Percentiles rank a stretch among this genome's conserved stretches.
Conservation (phyloP, 371 early-diverging fungal species). For the Pancytospora philotis region DNA sequence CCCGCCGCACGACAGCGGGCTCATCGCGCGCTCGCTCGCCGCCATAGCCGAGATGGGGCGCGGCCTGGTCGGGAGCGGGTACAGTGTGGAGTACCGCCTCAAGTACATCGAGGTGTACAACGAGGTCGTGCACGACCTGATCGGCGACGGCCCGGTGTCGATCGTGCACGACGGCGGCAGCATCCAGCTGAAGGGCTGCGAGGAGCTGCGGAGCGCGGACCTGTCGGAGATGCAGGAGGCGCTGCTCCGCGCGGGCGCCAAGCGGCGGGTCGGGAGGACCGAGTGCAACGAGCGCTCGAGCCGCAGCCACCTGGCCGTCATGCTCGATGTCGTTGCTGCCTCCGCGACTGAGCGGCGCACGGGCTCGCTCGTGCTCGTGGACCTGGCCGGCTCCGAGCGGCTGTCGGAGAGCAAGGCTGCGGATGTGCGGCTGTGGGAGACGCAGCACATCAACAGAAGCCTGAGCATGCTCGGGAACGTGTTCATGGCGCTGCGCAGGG, state of each 20-base stretch:
- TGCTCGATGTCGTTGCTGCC: constrained; percentile 62
- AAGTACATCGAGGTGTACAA: constrained; percentile 88
- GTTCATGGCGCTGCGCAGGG: constrained; percentile 67
- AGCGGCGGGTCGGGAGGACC: constrained; percentile 78
- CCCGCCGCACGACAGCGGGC: constrained; percentile 62
- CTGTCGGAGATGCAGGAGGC: constrained; percentile 66
- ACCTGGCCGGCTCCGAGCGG: constrained; percentile 97
- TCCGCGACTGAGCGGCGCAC: constrained; percentile 62
- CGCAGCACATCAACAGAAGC: constrained; percentile 88
- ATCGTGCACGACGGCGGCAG: constrained; percentile 73
- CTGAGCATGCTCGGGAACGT: constrained; percentile 80
- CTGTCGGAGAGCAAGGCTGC: constrained; percentile 72
- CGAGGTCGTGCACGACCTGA: constrained; percentile 74
- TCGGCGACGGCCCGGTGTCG: constrained; percentile 65
- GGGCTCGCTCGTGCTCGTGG: constrained; percentile 79
- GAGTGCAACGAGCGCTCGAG: constrained; percentile 81
- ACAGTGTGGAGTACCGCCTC: constrained; percentile 72
- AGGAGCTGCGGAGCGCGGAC: constrained; percentile 55
- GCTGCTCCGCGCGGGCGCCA: constrained; percentile 66
- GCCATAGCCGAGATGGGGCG: constrained; percentile 67
- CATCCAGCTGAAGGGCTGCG: constrained; percentile 3
- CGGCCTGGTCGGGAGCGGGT: constrained; percentile 67
- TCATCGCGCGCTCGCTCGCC: constrained; percentile 66
- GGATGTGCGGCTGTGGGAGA: constrained; percentile 79
- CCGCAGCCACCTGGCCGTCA: constrained; percentile 68